A percentile compares a stretch with the other conserved stretches of the same genome.
phyloP scores from a whole-genome alignment of 2,329 filamentous ascomycete species.

The Aspergillus hortae region DNA sequence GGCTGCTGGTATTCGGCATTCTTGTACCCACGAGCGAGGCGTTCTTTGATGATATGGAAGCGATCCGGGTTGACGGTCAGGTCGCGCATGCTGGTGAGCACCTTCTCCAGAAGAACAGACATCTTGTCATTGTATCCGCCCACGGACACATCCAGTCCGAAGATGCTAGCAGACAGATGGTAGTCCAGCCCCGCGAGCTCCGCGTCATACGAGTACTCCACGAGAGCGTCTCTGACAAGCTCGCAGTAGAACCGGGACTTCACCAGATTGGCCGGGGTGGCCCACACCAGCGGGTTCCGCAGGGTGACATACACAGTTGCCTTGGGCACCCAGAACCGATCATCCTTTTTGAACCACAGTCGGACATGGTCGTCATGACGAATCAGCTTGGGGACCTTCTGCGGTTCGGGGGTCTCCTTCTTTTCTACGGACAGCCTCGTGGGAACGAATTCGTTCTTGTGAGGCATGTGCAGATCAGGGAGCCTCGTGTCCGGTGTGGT shows the following conservation, averaged over 20 bases:
- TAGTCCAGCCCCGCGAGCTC: slow-evolving; percentile 89
- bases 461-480: slow-evolving; percentile 75
- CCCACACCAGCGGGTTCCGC: slow-evolving; percentile 72
- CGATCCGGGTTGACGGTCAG: slow-evolving; percentile 80
- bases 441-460: slow-evolving; percentile 94
- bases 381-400: slow-evolving; percentile 73
- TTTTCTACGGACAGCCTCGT: slow-evolving; percentile 91
- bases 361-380: slow-evolving; percentile 77
- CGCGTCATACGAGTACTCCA: slow-evolving; percentile 93
- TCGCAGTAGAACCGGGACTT: slow-evolving; percentile 79
- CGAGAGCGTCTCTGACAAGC: slow-evolving; percentile 80
- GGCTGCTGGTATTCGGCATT: slow-evolving; percentile 88
- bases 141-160: slow-evolving; percentile 73
- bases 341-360: slow-evolving; percentile 98
- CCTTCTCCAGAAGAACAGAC: slow-evolving; percentile 82
- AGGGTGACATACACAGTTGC: slow-evolving; percentile 80
- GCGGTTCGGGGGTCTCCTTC: slow-evolving; percentile 76
- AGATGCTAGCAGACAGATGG: slow-evolving; percentile 66
- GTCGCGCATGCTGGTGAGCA: slow-evolving; percentile 78
- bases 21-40: slow-evolving; percentile 68
- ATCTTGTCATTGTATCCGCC: slow-evolving; percentile 97
- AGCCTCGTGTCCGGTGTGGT: slow-evolving; percentile 59
- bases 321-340: slow-evolving; percentile 97
- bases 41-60: slow-evolving; percentile 88
- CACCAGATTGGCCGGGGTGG: slow-evolving; percentile 73